These are phyloP conservation scores for Rhizopogon salebrosus DNA, from an alignment of 768 basidiomycete genomes.

Conservation along the genomic window DNA sequence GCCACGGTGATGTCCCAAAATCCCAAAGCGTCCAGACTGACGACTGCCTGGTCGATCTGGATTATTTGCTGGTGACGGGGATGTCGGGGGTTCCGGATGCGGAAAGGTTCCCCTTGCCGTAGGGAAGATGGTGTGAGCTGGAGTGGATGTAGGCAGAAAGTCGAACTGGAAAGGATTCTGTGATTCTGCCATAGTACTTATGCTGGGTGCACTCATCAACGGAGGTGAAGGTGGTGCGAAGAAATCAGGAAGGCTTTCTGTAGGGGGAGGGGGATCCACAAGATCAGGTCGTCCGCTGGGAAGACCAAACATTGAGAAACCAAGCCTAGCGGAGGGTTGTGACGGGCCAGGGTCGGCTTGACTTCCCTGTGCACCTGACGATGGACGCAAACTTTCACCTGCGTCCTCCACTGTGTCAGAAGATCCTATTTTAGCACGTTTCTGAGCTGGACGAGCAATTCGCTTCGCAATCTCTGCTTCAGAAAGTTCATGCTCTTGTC, in stretches of 20 bases:
- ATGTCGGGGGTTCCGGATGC: conserved; percentile 29
- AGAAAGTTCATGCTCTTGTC: conserved; percentile 31
- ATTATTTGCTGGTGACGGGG: conserved; percentile 27
- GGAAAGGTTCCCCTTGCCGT: conserved; percentile 32
- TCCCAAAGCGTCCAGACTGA: conserved; percentile 25
- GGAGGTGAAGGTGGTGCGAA: conserved; percentile 42
- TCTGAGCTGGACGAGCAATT: conserved; percentile 44
- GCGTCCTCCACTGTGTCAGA: conserved; percentile 16
- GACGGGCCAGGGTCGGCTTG: conserved; percentile 8
- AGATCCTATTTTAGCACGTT: conserved; percentile 39
- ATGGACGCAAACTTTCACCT: conserved; percentile 9
- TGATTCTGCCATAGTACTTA: conserved; percentile 50
- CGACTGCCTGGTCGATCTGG: conserved; percentile 28
- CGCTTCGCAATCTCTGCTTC: conserved; percentile 34
- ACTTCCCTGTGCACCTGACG: conserved; percentile 10
- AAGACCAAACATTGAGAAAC: conserved; percentile 41
- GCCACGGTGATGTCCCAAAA: conserved; percentile 31
- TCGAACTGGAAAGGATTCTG: conserved; percentile 49
- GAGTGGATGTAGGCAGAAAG: conserved; percentile 48
- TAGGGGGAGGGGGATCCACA: conserved; percentile 45
- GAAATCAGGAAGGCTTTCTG: conserved; percentile 46
- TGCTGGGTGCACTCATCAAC: conserved; percentile 28
- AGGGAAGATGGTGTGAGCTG: conserved; percentile 37
- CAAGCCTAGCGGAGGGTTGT: conserved; percentile 16
- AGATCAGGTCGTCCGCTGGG: conserved; percentile 35